Evolutionary conservation across 768 basidiomycete species (phyloP), one percentile per base, ranked within the genome.

Genomic region (Tricholomella constricta): DNA sequence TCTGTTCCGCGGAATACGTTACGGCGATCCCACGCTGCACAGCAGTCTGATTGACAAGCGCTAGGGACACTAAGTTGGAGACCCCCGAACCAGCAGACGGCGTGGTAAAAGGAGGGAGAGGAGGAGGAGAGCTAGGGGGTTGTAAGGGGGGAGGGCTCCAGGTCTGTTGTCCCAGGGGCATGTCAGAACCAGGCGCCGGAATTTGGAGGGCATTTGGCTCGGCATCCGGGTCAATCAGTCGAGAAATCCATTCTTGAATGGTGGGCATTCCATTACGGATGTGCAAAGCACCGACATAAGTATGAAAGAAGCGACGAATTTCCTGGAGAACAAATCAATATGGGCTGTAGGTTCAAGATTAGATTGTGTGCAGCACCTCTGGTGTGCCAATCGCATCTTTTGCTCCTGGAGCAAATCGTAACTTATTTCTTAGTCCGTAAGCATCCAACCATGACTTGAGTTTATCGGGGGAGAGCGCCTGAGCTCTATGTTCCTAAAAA

Each of bases 251-350:
- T 20, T 67, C 60, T 61, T 83, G 75, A 44, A 88, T 72, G 6
- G 65, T 62, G 4, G 61, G 38, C 31, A 80, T 62, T 19, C 86
- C 87, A 48, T 74, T 78, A 45, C 81, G 79, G n/a, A 78, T 71
- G 64, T 80, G 85, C 11, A 86, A 66, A n/a, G 85, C 88, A 8
- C 85, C 88, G 11, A 88, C 71, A 56, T 87, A 88, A 17, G 80
- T 79, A 59, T 79, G 61, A 56, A 86, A 86, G 44, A 84, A 78
- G 38, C 66, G 69, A 23, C 72, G 72, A 48, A 81, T 78, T 66
- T 84, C 84, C 86, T 88, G 55, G 15, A 27, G 47, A 51, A 29
- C 3, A 17, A 8, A 17, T 15, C n/a, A 17, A 31, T 45, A 42
- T 34, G 50, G 3, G 6, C 35, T 19, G 27, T 17, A 10, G 11